phyloP scores from a whole-genome alignment of 768 basidiomycete species.

The Serendipita vermifera region DNA sequence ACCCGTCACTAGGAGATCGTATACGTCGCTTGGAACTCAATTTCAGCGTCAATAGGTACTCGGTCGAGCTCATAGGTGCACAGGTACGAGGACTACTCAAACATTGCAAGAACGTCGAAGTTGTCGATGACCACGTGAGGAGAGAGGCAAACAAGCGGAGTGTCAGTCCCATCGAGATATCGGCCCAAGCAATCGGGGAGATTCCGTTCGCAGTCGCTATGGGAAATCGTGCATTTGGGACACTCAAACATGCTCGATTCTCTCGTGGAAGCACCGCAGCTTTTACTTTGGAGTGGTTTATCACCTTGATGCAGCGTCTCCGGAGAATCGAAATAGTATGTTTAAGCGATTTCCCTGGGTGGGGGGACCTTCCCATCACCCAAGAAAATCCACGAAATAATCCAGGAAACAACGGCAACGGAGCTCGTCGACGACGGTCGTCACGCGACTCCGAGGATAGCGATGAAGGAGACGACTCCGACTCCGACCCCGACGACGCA shows the following conservation, averaged over 20 bases:
- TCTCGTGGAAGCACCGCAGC: not conserved
- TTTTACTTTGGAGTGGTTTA: not conserved
- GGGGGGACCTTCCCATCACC: not conserved
- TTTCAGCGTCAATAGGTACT: not conserved
- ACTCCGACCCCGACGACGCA: not conserved
- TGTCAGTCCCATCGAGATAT: not conserved
- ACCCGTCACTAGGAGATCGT: not conserved
- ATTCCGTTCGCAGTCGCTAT: not conserved
- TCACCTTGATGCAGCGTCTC: not conserved
- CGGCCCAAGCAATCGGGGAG: not conserved
- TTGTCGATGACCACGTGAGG: not conserved
- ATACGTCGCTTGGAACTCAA: not conserved
- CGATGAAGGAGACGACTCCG: not conserved
- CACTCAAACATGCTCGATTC: not conserved
- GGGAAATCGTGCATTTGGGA: not conserved
- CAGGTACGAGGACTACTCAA: not conserved
- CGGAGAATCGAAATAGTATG: not conserved
- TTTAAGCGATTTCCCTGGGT: not conserved
- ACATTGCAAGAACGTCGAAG: not conserved
- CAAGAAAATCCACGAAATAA: no score
- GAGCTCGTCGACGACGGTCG: not conserved
- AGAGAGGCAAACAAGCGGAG: not conserved
- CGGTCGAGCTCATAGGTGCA: not conserved
- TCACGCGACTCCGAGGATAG: not conserved
- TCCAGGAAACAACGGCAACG: no score